Percentiles rank a stretch among this genome's conserved stretches.
Evolutionary conservation across 163 green algal genomes (phyloP).

Genomic region (Chloromonas sp.): DNA sequence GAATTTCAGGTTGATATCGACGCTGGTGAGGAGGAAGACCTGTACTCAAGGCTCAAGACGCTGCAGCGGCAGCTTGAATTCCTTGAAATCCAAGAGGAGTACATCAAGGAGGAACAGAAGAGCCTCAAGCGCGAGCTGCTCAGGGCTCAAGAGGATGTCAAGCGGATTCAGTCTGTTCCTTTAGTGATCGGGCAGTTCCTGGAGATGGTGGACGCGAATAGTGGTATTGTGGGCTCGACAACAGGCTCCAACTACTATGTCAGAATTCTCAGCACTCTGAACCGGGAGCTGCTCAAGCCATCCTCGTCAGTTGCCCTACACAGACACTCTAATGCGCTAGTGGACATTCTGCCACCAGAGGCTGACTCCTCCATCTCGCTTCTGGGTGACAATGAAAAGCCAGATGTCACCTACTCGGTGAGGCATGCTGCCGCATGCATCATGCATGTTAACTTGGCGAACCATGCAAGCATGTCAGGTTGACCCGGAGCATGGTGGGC

Average conservation of each 20-base stretch:
- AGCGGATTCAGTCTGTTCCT: slow-evolving; percentile 93
- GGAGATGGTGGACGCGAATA: slow-evolving; percentile 96
- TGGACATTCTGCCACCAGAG: slow-evolving; percentile 97
- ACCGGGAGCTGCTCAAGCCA: slow-evolving; percentile 95
- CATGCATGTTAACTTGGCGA: neutral
- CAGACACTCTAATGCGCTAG: slow-evolving; percentile 95
- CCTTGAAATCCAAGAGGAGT: slow-evolving; percentile 98
- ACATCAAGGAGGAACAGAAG: slow-evolving; percentile 99
- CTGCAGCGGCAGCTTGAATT: slow-evolving; percentile 96
- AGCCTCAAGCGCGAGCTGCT: slow-evolving; percentile 97
- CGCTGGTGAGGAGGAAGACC: slow-evolving; percentile 43
- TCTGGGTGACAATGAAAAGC: slow-evolving; percentile 86
- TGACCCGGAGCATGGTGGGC: neutral
- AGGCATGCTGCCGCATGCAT: neutral
- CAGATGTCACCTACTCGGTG: slow-evolving; percentile 92
- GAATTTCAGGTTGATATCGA: neutral
- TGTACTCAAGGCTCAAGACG: slow-evolving; percentile 90
- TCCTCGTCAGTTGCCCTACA: slow-evolving; percentile 91
- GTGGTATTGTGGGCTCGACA: slow-evolving; percentile 96
- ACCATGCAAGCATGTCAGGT: neutral
- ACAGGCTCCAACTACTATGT: slow-evolving; percentile 91
- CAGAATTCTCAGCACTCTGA: slow-evolving; percentile 86
- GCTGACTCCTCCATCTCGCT: slow-evolving; percentile 96
- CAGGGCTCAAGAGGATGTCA: slow-evolving; percentile 94
- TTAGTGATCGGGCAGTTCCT: slow-evolving; percentile 99